These are phyloP conservation scores for Dendrocalamus latiflorus DNA, from an alignment of 202 grass and related monocot genomes.

Conservation along the genomic window DNA sequence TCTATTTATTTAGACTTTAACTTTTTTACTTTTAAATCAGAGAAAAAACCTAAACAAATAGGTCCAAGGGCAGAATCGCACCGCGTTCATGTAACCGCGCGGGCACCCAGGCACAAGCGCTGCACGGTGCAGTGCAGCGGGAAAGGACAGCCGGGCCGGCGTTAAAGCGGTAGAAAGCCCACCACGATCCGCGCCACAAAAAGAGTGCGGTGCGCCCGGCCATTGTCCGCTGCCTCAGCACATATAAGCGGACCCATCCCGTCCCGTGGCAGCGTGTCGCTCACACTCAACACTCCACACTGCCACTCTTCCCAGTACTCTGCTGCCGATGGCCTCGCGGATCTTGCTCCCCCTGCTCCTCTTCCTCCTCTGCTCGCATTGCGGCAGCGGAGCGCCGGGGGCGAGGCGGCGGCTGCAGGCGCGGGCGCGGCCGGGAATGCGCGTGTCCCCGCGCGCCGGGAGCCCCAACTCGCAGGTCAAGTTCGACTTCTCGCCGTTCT, in stretches of 20 bases:
- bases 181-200: constrained; percentile 38
- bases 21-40: too few relatives aligned
- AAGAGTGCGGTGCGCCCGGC: constrained; percentile 29
- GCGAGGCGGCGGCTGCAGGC: background rate
- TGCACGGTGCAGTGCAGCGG: constrained; percentile 7
- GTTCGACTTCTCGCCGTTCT: constrained; percentile 61
- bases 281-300: constrained; percentile 2
- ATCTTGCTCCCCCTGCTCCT: constrained; percentile 31
- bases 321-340: constrained; percentile 31
- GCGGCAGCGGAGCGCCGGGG: background rate
- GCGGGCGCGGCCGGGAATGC: background rate
- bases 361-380: constrained; percentile 6
- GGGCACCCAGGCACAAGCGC: constrained; percentile 20
- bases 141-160: constrained; percentile 21
- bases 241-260: constrained; percentile 32
- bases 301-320: constrained; percentile 3
- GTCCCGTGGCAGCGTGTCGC: background rate
- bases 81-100: background rate
- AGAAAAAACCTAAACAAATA: too few relatives aligned
- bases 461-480: constrained; percentile 43
- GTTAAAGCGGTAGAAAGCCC: constrained; percentile 36
- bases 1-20: too few relatives aligned
- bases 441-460: background rate
- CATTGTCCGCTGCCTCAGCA: constrained; percentile 24
- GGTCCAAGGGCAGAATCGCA: too few relatives aligned